Evolutionary conservation across 169 alveolate species (phyloP).

Genomic region (Cryptosporidium canis): DNA sequence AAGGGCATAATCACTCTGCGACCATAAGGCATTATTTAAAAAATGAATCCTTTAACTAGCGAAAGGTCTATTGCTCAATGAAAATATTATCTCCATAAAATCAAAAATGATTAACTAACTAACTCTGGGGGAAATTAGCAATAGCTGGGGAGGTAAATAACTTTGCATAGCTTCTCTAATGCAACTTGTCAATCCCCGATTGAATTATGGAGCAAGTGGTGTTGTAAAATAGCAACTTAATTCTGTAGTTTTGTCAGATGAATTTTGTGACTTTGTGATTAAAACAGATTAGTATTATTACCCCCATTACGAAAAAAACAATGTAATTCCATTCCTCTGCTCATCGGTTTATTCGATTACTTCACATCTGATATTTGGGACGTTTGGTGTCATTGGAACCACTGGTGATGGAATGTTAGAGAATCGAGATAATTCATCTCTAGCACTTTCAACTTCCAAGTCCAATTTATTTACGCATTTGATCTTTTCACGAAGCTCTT

Average conservation of each 20-base stretch:
- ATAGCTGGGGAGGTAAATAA: too few species aligned
- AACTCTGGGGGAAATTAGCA: background rate
- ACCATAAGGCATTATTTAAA: too few species aligned
- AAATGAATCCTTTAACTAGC: too few species aligned
- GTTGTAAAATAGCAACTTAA: background rate
- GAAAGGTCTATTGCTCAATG: too few species aligned
- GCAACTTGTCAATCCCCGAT: background rate
- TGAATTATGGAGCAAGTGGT: background rate
- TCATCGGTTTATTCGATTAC: background rate
- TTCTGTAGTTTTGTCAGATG: background rate
- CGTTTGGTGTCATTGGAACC: conserved; percentile 21
- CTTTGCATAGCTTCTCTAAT: background rate
- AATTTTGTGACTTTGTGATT: background rate
- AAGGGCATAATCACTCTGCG: too few species aligned
- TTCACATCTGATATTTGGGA: background rate
- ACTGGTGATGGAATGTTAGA: conserved; percentile 1
- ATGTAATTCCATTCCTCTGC: background rate
- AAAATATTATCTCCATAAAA: background rate
- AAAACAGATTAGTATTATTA: background rate
- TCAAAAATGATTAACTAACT: background rate
- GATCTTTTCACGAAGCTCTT: background rate
- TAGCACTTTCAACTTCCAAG: background rate
- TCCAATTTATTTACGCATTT: conserved; percentile 28
- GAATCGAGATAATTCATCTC: background rate
- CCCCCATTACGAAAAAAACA: background rate